These are phyloP conservation scores for Dioscorea dumetorum DNA, from an alignment of 106 monocot genomes.

Conservation along the genomic window DNA sequence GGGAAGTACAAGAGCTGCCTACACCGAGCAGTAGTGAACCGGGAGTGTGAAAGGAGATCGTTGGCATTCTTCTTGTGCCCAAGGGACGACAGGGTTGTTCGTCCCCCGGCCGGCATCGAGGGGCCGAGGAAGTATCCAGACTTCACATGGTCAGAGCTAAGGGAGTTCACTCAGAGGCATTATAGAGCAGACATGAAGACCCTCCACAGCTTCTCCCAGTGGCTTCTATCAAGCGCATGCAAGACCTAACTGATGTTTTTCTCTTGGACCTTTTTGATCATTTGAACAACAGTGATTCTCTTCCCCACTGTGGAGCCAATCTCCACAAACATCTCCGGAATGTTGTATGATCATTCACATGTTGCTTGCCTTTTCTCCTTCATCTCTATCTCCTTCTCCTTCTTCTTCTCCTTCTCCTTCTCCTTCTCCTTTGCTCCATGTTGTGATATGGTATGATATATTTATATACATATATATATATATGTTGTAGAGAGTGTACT, in stretches of 20 bases:
- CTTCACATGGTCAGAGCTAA: conserved; percentile 37
- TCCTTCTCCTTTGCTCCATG: too few relatives aligned
- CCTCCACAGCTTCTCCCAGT: conserved; percentile 17
- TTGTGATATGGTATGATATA: too few relatives aligned
- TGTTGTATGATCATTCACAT: background rate
- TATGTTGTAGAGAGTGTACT: too few relatives aligned
- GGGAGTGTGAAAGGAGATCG: conserved; percentile 34
- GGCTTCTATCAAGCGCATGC: conserved; percentile 1
- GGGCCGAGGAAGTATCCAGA: conserved; percentile 24
- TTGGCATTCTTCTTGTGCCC: conserved; percentile 72
- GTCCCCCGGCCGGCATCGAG: conserved; percentile 5
- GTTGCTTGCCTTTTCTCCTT: background rate
- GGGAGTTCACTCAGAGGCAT: conserved; percentile 32
- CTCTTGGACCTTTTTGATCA: background rate
- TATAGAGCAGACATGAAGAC: conserved; percentile 20
- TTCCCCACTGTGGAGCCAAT: too few relatives aligned
- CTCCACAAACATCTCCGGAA: too few relatives aligned
- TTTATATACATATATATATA: too few relatives aligned
- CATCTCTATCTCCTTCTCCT: background rate
- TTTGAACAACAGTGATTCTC: background rate
- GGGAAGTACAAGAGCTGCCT: conserved; percentile 74
- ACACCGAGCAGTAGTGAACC: conserved; percentile 68
- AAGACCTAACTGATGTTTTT: background rate
- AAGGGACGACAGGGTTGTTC: conserved; percentile 39
- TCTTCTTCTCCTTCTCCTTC: too few relatives aligned